Evolutionary conservation across 73 alveolate species (phyloP).

Genomic region (Paramecium pentaurelia): DNA sequence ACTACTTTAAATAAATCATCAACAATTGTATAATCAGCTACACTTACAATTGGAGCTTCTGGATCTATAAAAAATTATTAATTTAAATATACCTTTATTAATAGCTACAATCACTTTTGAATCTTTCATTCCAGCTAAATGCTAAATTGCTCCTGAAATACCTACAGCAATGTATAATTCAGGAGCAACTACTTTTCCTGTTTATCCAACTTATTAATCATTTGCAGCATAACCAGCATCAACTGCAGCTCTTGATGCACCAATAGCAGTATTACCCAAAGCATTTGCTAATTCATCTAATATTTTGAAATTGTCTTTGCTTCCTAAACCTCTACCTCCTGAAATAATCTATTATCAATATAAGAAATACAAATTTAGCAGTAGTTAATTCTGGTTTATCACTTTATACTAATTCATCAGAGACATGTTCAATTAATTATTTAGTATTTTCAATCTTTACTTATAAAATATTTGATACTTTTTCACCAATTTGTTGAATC

Average conservation of each 20-base stretch:
- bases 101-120: slow-evolving; percentile 96
- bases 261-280: slow-evolving; percentile 77
- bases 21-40: slow-evolving; percentile 90
- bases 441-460: not conserved
- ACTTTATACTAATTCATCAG: slow-evolving; percentile 60
- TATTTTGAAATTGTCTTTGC: slow-evolving; percentile 75
- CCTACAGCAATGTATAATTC: slow-evolving; percentile 94
- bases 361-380: slow-evolving; percentile 69
- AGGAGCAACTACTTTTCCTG: slow-evolving; percentile 97
- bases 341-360: slow-evolving; percentile 54
- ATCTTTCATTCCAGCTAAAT: slow-evolving; percentile 94
- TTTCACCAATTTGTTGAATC: slow-evolving; percentile 59
- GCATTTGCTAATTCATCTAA: slow-evolving; percentile 73
- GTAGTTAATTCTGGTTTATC: slow-evolving; percentile 81
- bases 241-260: slow-evolving; percentile 97
- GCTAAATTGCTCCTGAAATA: slow-evolving; percentile 96
- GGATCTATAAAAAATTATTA: slow-evolving; percentile 63
- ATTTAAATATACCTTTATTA: slow-evolving; percentile 65
- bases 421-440: slow-evolving; percentile 43
- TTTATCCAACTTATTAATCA: slow-evolving; percentile 87
- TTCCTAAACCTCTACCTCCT: slow-evolving; percentile 88
- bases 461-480: slow-evolving; percentile 24
- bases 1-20: slow-evolving; percentile 89
- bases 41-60: slow-evolving; percentile 84
- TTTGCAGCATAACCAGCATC: slow-evolving; percentile 95